These are phyloP conservation scores for Clonostachys rosea DNA, from an alignment of 2,329 filamentous ascomycete species.

Conservation along the genomic window DNA sequence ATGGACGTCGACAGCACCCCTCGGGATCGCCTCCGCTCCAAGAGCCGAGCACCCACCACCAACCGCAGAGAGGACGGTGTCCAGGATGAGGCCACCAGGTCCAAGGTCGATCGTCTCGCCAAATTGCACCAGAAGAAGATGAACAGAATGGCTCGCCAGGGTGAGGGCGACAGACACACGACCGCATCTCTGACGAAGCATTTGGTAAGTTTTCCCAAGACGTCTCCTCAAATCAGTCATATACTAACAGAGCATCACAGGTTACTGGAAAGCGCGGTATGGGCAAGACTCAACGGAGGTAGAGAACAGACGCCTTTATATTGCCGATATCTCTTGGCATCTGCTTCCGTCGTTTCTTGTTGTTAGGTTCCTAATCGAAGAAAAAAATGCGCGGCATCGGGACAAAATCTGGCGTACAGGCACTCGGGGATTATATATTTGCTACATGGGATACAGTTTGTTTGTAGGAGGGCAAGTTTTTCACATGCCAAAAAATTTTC, in stretches of 20 bases:
- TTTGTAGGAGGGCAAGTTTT: no score
- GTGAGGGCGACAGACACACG: constrained; percentile 91
- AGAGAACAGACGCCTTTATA: constrained; percentile 16
- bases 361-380: background rate
- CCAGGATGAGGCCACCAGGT: constrained; percentile 57
- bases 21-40: constrained; percentile 61
- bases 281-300: constrained; percentile 78
- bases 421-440: no score
- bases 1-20: constrained; percentile 68
- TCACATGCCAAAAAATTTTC: no score
- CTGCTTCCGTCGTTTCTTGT: constrained; percentile 7
- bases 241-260: constrained; percentile 39
- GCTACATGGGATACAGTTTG: no score
- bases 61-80: constrained; percentile 79
- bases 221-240: constrained; percentile 1
- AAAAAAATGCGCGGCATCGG: background rate
- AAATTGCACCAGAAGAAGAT: constrained; percentile 97
- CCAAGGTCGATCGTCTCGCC: constrained; percentile 78
- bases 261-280: constrained; percentile 89
- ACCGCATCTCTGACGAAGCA: constrained; percentile 82
- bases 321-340: constrained; percentile 5
- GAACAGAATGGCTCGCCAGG: constrained; percentile 96
- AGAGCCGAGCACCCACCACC: constrained; percentile 58
- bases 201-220: constrained; percentile 58
- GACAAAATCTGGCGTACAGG: no score